Conservation (phyloP, 2,329 filamentous ascomycete genomes). For the Nigrograna mackinnonii region DNA sequence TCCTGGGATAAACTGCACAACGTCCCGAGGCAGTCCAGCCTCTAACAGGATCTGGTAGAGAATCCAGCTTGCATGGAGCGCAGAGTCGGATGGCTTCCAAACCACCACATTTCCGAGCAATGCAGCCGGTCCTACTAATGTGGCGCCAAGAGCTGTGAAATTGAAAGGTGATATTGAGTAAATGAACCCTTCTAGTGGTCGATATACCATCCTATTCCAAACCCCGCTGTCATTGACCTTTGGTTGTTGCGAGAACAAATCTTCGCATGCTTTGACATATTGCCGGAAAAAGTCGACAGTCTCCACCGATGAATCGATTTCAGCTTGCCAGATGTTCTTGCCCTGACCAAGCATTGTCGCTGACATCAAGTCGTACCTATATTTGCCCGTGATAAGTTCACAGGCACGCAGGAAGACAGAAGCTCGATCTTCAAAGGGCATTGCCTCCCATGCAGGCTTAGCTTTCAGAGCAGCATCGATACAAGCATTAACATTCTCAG, state of each 20-base stretch:
- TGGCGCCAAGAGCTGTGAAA: background rate
- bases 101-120: background rate
- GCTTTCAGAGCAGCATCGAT: background rate
- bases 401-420: conserved; percentile 61
- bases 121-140: background rate
- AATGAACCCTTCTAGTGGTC: background rate
- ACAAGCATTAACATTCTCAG: too few relatives aligned
- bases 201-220: background rate
- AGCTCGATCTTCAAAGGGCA: background rate
- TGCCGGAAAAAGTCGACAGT: background rate
- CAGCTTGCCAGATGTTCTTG: conserved; percentile 66
- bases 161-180: background rate
- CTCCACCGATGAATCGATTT: background rate
- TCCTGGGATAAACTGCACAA: background rate
- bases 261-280: background rate
- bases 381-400: conserved; percentile 85
- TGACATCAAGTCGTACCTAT: conserved; percentile 93
- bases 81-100: background rate
- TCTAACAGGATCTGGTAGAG: background rate
- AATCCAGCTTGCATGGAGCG: background rate
- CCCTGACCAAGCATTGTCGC: conserved; percentile 94
- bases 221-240: background rate
- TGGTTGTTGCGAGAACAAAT: background rate
- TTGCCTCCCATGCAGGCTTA: background rate
- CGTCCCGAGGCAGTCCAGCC: background rate